Base-by-base conservation (phyloP, 805 yeast species). In the Candida parachauliodes region DNA sequence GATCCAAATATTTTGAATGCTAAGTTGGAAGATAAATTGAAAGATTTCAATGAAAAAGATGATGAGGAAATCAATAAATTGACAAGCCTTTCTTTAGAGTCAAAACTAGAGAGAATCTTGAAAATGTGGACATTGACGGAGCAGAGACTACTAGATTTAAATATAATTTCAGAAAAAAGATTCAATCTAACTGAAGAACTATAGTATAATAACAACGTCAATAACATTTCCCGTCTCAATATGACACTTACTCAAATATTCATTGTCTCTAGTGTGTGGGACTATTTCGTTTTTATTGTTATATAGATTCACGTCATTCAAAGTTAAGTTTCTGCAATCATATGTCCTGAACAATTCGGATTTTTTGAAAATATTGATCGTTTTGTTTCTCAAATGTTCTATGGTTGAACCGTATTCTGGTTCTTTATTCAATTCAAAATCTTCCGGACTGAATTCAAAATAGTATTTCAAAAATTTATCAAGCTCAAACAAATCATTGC, bases 391-490 rank as follows among this genome's bases (percentile, higher is more conserved):
- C 39, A 88, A 66, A 45, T 81, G 77, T 12, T 66, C 72, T 23
- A 89, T 68, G 14, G 81, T 75, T 8, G 89, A 77, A 1, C 95
- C 95, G 38, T 68, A 72, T 42, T 77, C 89, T 4, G 80, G 82
- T 40, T 84, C 57, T 5, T 60, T 76, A 43, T 74, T 74, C 47
- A 60, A 55, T 43, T 77, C 78, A 52, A 77, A 85, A 49, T 86
- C 95, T 48, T 82, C 89, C 0, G 94, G 93, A 21, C 85, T 77
- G 57, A 86, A 86, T 53, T 85, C 94, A 47, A 83, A 70, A 55
- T 83, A 84, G 53, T 80, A 85, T 18, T 64, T 65, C 22, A 83
- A 52, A 37, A 39, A 57, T 22, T 46, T 35, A n/a, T 48, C 40
- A 36, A 50, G 36, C 8, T 45, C 42, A 40, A 60, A 59, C 4